Evolutionary conservation across 352 stramenopile species (phyloP).

Genomic region (Phytopythium delawarense): DNA sequence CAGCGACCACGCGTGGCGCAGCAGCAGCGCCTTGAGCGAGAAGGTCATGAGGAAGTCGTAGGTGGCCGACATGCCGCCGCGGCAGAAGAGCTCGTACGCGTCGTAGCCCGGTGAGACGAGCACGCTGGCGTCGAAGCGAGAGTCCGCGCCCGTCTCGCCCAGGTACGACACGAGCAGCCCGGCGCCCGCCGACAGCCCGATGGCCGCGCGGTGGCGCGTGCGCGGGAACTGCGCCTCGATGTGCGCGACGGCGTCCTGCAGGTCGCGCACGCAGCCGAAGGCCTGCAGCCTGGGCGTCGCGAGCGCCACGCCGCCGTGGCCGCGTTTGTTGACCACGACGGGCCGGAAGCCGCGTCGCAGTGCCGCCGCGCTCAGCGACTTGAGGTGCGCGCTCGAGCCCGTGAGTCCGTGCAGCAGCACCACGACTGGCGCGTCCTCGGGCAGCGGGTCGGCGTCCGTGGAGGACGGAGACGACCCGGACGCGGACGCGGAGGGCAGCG

Average conservation of each 20-base stretch:
- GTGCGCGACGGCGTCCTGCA: slow-evolving; percentile 24
- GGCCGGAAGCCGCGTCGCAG: slow-evolving; percentile 32
- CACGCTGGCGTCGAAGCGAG: slow-evolving; percentile 22
- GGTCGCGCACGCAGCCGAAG: slow-evolving; percentile 36
- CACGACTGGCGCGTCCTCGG: slow-evolving; percentile 20
- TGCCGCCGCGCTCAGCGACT: slow-evolving; percentile 30
- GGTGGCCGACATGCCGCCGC: slow-evolving; percentile 21
- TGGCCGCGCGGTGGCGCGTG: slow-evolving; percentile 19
- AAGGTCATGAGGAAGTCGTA: slow-evolving; percentile 48
- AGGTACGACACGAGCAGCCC: slow-evolving; percentile 35
- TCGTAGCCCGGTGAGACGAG: slow-evolving; percentile 42
- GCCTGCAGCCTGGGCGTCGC: slow-evolving; percentile 32
- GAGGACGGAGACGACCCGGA: no score
- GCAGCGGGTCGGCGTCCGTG: neutral
- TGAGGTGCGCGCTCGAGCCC: slow-evolving; percentile 31
- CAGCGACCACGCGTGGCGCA: slow-evolving; percentile 20
- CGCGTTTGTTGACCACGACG: slow-evolving; percentile 54
- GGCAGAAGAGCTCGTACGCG: slow-evolving; percentile 30
- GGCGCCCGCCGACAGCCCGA: slow-evolving; percentile 36
- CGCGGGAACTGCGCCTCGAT: slow-evolving; percentile 21
- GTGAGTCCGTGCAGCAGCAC: slow-evolving; percentile 40
- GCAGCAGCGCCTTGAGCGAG: slow-evolving; percentile 30
- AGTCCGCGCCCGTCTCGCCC: slow-evolving; percentile 28
- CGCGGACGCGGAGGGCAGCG: slow-evolving; percentile 1
- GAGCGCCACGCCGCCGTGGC: slow-evolving; percentile 33